Percentiles rank a stretch among this genome's conserved stretches.
phyloP scores from a whole-genome alignment of 2,329 filamentous ascomycete genomes.

The Albophoma yamanashiensis region DNA sequence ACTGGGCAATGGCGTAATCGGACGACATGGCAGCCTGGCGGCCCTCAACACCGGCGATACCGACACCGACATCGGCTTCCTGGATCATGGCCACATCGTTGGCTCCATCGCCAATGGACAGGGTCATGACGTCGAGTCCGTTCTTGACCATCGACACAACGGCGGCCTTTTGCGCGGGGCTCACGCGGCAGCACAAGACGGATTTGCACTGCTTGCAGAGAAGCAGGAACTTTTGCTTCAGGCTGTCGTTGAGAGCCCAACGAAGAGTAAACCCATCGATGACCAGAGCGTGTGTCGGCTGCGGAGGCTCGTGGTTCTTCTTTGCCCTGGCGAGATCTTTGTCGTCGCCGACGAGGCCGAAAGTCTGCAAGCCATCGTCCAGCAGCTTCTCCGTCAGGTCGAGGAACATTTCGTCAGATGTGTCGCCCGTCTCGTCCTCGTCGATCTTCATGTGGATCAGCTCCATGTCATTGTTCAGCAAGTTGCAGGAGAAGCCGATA shows the following conservation, averaged over 20 bases:
- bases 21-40: conserved; percentile 93
- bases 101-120: conserved; percentile 86
- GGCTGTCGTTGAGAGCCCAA: conserved; percentile 67
- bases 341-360: conserved; percentile 74
- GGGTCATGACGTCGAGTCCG: conserved; percentile 89
- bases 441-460: conserved; percentile 80
- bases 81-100: conserved; percentile 98
- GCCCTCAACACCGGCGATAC: conserved; percentile 87
- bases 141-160: conserved; percentile 94
- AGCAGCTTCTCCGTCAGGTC: conserved; percentile 58
- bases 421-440: conserved; percentile 51
- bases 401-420: conserved; percentile 37
- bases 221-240: conserved; percentile 88
- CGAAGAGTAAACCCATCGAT: conserved; percentile 93
- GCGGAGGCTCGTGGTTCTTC: conserved; percentile 76
- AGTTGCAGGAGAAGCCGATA: conserved; percentile 97
- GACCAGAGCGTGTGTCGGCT: conserved; percentile 80
- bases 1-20: conserved; percentile 91
- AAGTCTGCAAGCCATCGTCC: conserved; percentile 60
- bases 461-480: conserved; percentile 97
- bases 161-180: conserved; percentile 92
- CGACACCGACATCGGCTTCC: conserved; percentile 91
- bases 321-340: conserved; percentile 72
- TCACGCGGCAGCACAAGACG: conserved; percentile 94
- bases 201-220: conserved; percentile 96